A percentile compares a stretch with the other conserved stretches of the same genome.
phyloP scores from a whole-genome alignment of 257 asterid species.

The Handroanthus guayacan region DNA sequence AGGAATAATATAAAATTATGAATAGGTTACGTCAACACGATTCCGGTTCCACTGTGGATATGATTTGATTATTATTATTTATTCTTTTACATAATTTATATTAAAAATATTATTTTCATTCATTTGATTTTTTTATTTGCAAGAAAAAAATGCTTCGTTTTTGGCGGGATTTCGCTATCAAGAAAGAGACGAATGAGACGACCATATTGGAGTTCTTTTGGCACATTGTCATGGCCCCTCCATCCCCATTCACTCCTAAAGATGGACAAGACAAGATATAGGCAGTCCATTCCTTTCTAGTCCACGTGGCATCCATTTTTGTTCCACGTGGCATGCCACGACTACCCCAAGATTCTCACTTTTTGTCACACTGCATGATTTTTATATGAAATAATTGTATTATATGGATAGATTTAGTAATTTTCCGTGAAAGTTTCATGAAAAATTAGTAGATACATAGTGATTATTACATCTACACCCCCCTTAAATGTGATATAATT shows the following conservation, averaged over 20 bases:
- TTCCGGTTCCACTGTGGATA: too few species aligned
- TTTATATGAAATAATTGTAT: neutral
- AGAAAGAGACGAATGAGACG: slow-evolving; percentile 41
- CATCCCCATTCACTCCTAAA: slow-evolving; percentile 20
- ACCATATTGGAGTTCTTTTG: slow-evolving; percentile 28
- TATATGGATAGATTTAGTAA: too few species aligned
- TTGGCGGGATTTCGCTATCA: slow-evolving; percentile 56
- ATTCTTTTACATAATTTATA: too few species aligned
- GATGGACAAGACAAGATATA: slow-evolving; percentile 23
- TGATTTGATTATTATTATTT: too few species aligned
- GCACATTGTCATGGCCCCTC: slow-evolving; percentile 30
- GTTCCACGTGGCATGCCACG: slow-evolving; percentile 23
- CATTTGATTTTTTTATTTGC: neutral
- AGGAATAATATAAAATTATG: too few species aligned
- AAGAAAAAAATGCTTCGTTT: slow-evolving; percentile 19
- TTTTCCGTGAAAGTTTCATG: too few species aligned
- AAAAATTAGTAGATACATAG: too few species aligned
- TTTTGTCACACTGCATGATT: too few species aligned
- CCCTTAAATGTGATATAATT: too few species aligned
- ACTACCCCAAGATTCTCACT: neutral
- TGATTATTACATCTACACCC: too few species aligned
- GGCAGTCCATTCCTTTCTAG: neutral
- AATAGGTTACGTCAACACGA: too few species aligned
- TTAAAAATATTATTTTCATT: neutral
- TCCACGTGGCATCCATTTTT: slow-evolving; percentile 34